Evolutionary conservation across 148 eudicot genomes (phyloP).

Genomic region (Fagopyrum tataricum): DNA sequence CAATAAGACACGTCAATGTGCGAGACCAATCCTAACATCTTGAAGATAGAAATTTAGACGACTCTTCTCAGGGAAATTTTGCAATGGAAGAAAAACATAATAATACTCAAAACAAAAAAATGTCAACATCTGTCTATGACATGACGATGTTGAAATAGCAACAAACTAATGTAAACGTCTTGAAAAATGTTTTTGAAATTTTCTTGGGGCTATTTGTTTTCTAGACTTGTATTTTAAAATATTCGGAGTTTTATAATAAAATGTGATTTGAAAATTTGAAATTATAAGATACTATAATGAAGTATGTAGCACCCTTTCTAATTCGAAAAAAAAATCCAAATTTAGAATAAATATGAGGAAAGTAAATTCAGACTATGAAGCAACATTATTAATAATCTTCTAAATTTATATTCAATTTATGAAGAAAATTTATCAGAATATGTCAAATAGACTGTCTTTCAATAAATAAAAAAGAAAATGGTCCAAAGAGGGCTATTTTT

Average conservation of each 20-base stretch:
- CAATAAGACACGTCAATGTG: neutral
- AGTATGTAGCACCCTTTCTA: no score
- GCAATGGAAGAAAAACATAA: conserved; percentile 3
- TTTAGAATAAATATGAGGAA: no score
- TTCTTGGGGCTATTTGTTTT: neutral
- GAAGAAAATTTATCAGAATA: neutral
- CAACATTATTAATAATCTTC: no score
- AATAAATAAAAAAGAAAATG: conserved; percentile 5
- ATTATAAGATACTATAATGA: no score
- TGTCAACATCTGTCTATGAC: conserved; percentile 5
- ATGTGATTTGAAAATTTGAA: no score
- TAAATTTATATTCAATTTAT: neutral
- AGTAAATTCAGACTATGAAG: no score
- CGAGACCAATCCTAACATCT: neutral
- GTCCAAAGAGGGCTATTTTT: conserved; percentile 3
- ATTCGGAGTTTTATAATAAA: no score
- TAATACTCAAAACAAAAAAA: neutral
- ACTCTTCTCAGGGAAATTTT: neutral
- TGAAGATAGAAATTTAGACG: neutral
- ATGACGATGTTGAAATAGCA: conserved; percentile 9
- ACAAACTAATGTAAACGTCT: neutral
- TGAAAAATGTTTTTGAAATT: neutral
- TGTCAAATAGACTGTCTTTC: neutral
- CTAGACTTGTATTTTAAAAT: no score
- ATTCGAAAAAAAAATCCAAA: no score